Evolutionary conservation across 192 early-diverging fungal genomes (phyloP).

Genomic region (Dissophora ornata): DNA sequence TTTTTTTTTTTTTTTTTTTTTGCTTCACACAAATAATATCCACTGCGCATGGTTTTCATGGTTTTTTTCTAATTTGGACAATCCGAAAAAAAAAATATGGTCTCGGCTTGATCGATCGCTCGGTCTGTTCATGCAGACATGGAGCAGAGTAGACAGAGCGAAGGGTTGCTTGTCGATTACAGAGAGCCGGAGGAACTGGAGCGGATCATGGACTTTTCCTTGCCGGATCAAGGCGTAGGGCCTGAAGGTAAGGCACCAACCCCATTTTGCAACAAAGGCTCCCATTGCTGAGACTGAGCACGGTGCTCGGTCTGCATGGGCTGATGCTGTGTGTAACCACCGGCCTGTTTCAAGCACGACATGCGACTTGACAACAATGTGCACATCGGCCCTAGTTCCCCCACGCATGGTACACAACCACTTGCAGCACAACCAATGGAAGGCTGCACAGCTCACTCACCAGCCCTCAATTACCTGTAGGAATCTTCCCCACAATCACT

Average conservation of each 20-base stretch:
- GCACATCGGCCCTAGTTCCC: background rate
- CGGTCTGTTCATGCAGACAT: constrained; percentile 50
- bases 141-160: constrained; percentile 52
- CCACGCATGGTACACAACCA: no score
- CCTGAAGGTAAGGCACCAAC: constrained; percentile 52
- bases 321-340: constrained; percentile 4
- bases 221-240: constrained; percentile 56
- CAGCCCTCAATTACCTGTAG: no score
- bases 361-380: no score
- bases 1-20: constrained; percentile 6
- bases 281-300: background rate
- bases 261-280: background rate
- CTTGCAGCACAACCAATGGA: no score
- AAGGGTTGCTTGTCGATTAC: constrained; percentile 53
- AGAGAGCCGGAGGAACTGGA: constrained; percentile 58
- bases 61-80: background rate
- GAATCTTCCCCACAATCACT: constrained; percentile 57
- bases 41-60: constrained; percentile 3
- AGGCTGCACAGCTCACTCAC: no score
- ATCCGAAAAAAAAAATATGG: background rate
- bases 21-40: background rate
- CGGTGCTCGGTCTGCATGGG: no score
- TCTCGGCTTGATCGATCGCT: background rate
- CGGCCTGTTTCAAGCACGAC: background rate
- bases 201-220: constrained; percentile 58